Evolutionary conservation across 1,139 yeast genomes (phyloP).

Genomic region (Suhomyces maxii): DNA sequence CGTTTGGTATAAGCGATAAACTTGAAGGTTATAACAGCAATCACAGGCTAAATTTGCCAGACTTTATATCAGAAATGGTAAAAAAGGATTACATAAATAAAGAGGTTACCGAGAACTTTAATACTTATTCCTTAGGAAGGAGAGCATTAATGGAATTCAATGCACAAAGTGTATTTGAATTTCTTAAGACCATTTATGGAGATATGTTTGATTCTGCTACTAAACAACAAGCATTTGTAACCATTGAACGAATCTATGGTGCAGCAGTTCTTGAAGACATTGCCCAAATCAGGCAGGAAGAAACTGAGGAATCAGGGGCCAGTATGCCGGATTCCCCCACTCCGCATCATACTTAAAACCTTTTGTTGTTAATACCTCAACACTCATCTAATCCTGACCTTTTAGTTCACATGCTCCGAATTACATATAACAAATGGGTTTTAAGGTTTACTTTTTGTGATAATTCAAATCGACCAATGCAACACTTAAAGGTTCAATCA

Average conservation of each 20-base stretch:
- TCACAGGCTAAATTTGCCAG: conserved; percentile 23
- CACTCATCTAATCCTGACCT: background rate
- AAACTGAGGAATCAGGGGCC: background rate
- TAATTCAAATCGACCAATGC: too few species aligned
- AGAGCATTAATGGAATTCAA: conserved; percentile 37
- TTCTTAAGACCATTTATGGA: conserved; percentile 31
- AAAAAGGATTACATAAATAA: conserved; percentile 33
- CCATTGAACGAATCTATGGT: conserved; percentile 31
- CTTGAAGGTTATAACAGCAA: conserved; percentile 24
- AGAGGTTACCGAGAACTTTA: conserved; percentile 19
- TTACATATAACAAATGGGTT: too few species aligned
- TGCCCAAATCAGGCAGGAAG: conserved; percentile 1
- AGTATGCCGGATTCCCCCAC: background rate
- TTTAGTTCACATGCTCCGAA: background rate
- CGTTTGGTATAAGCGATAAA: conserved; percentile 33
- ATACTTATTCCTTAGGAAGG: conserved; percentile 34
- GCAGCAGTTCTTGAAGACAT: conserved; percentile 9
- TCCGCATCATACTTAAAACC: background rate
- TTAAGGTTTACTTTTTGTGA: too few species aligned
- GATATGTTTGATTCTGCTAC: conserved; percentile 22
- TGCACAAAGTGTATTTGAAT: conserved; percentile 30
- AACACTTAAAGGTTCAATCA: too few species aligned
- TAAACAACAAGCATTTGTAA: conserved; percentile 24
- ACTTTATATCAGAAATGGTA: conserved; percentile 32
- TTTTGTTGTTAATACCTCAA: too few species aligned